Evolutionary conservation across 2,329 filamentous ascomycete species (phyloP), one percentile per base, ranked within the genome.

Genomic region (Colletotrichum trifolii): DNA sequence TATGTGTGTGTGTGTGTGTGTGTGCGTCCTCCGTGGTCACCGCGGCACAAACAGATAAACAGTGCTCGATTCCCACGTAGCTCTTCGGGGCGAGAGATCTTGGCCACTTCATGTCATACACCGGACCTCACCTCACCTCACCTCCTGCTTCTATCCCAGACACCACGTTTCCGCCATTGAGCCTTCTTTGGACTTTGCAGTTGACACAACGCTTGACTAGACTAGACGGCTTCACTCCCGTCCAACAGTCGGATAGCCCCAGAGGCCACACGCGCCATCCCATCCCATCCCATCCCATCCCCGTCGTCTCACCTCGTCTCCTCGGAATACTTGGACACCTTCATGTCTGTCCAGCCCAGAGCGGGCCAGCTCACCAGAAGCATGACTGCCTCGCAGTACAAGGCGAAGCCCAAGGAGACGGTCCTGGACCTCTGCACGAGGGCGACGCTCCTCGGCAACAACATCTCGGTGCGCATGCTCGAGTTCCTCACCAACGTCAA

Each of bases 401-500:
- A 62, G 17, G 17, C 52, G 33, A 73, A 71, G 69, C 55, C 65
- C 50, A 75, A 74, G 65, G 71, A 73, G 43, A 64, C 69, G 8
- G 61, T 79, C 25, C 71, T 85, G 10, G 82, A 83, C 64, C 78
- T 88, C 47, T 89, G 87, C 75, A 82, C 80, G 67, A 83, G 83
- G 71, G 85, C 87, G 7, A 90, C 87, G 2, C 77, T 82, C 54
- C 80, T 87, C 34, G 87, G 87, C 64, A 89, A 90, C 73, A 84
- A 82, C 67, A 89, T 91, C 69, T 86, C 89, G 0, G 85, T 90
- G 50, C 86, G 84, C 68, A 86, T 89, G 79, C 81, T 90, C 45
- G 88, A 90, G 73, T 90, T 88, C 67, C 80, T 89, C 25, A 85
- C 84, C 59, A 82, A 84, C 5, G 81, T 83, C 63, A 87, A 86